Evolutionary conservation across 164 flowering plant genomes (phyloP), one percentile per base, ranked within the genome.

Genomic region (Vitis rupestris): DNA sequence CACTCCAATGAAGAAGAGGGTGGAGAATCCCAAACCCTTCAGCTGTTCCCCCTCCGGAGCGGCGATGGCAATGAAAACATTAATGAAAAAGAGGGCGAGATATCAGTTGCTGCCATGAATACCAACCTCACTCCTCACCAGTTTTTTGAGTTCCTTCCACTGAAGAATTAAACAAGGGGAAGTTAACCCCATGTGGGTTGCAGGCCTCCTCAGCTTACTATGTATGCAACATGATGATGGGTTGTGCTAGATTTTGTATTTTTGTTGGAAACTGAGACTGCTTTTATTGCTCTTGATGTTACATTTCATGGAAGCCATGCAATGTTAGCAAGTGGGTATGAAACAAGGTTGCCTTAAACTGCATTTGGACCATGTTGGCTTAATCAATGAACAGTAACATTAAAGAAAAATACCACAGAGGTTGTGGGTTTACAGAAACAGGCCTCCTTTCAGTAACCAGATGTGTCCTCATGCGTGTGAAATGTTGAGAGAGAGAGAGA

Each of bases 121-220:
- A 48, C 51, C 30, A 70, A 67, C 77, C 31, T 61, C 57, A 68
- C 77, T 59, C 75, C 82, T 54, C 66, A 52, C 68, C 86, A 88
- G 79, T 91, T 83, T 65, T 78, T 85, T 69, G 91, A 91, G 78
- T 91, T 91, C 65, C 94, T 89, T 57, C 93, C 87, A 4, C 16
- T 82, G 75, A 90, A 88, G 82, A 82, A 87, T 64, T 82, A 75
- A 78, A 73, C 53, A 57, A 49, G 61, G 52, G n/a, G 58, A 54
- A 23, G 19, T 9, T 17, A n/a, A 23, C 14, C 61, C 74, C 57
- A 61, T 63, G 63, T 65, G 50, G 54, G 51, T 14, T 4, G 10
- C 29, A 55, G 29, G 10, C 15, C 44, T 16, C 14, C 15, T 57
- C 19, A 62, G 10, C 5, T 63, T 48, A 51, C 53, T 67, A 54